These are phyloP conservation scores for Persicaria maculosa DNA, from an alignment of 148 eudicot species.

Conservation along the genomic window DNA sequence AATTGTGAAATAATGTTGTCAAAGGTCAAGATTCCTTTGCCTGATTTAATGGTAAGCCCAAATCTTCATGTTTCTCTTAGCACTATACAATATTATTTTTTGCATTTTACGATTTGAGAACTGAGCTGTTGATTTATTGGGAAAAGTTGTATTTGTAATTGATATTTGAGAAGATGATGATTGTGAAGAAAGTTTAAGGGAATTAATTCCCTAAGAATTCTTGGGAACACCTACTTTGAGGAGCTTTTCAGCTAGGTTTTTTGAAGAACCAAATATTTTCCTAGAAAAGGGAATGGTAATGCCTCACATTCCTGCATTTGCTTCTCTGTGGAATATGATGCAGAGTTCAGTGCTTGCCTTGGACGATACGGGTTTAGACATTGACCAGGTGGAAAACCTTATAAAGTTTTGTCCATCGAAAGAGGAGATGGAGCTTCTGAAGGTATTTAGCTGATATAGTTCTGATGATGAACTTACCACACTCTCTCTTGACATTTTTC, in stretches of 20 bases:
- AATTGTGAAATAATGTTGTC: slow-evolving; percentile 95
- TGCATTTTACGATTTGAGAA: neutral
- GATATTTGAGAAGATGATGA: neutral
- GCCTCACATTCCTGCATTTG: slow-evolving; percentile 3
- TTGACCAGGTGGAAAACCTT: slow-evolving; percentile 61
- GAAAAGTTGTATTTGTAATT: neutral
- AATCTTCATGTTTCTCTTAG: neutral
- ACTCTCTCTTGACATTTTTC: neutral
- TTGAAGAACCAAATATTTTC: neutral
- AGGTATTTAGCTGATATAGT: slow-evolving; percentile 24
- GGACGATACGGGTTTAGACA: slow-evolving; percentile 57
- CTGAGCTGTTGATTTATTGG: neutral
- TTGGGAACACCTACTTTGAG: neutral
- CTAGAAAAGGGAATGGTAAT: neutral
- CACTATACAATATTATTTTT: neutral
- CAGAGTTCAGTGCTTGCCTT: slow-evolving; percentile 56
- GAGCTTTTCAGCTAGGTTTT: neutral
- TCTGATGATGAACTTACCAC: neutral
- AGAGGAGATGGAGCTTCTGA: slow-evolving; percentile 56
- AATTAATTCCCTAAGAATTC: neutral
- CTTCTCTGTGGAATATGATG: neutral
- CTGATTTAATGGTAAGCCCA: slow-evolving; percentile 72
- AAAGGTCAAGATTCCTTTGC: slow-evolving; percentile 82
- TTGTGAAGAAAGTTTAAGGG: neutral
- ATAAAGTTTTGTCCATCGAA: slow-evolving; percentile 64